Percentiles rank a stretch among this genome's conserved stretches.
phyloP scores from a whole-genome alignment of 441 rosid species.

The Adansonia grandidieri region DNA sequence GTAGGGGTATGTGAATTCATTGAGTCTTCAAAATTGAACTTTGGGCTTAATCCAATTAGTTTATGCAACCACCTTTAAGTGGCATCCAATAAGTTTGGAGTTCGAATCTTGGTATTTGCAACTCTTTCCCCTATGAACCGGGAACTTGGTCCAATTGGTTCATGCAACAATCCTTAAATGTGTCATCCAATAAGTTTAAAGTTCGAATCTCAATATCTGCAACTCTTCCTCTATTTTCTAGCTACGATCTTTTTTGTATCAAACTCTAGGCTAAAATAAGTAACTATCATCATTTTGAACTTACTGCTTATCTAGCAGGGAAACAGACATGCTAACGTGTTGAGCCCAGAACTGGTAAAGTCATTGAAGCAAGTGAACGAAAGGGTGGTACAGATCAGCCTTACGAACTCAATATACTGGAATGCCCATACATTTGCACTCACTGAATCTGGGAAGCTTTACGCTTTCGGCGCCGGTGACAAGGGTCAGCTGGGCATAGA shows the following conservation, averaged over 20 bases:
- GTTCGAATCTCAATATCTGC: too few species aligned
- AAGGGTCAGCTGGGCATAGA: slow-evolving; percentile 92
- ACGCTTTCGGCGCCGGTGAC: slow-evolving; percentile 89
- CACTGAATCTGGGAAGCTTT: slow-evolving; percentile 83
- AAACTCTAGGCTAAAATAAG: too few species aligned
- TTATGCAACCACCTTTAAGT: too few species aligned
- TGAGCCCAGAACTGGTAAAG: slow-evolving; percentile 76
- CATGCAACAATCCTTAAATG: not conserved
- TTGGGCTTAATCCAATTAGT: too few species aligned
- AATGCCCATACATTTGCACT: slow-evolving; percentile 94
- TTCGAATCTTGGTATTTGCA: too few species aligned
- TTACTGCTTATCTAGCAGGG: slow-evolving; percentile 44
- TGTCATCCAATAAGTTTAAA: not conserved
- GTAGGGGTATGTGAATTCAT: not conserved
- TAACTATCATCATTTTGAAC: slow-evolving; percentile 5
- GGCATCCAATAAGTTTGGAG: too few species aligned
- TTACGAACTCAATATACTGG: slow-evolving; percentile 82
- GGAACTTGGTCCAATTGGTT: too few species aligned
- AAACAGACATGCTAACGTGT: slow-evolving; percentile 63
- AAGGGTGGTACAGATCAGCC: slow-evolving; percentile 80
- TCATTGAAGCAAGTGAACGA: slow-evolving; percentile 77
- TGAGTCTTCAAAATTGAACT: not conserved
- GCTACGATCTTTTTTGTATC: too few species aligned
- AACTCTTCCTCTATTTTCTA: too few species aligned
- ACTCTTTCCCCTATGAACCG: too few species aligned